These are phyloP conservation scores for Crotalaria pallida DNA, from an alignment of 306 rosid genomes.

Conservation along the genomic window DNA sequence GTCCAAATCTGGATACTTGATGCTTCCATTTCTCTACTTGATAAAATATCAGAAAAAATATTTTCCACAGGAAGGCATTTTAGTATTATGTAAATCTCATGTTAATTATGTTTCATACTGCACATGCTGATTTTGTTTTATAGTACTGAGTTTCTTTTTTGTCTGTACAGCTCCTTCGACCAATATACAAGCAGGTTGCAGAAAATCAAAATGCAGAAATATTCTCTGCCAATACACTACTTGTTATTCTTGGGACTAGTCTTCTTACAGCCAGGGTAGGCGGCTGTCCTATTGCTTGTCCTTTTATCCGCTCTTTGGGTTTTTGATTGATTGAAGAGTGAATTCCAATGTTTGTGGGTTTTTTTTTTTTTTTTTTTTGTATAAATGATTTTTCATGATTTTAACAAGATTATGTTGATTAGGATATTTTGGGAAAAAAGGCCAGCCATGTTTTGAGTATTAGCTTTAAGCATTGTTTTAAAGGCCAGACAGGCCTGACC, in stretches of 20 bases:
- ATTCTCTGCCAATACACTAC: slow-evolving; percentile 95
- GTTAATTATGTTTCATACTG: no score
- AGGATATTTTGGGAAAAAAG: background rate
- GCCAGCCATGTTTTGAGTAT: slow-evolving; percentile 10
- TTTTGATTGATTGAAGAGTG: slow-evolving; percentile 15
- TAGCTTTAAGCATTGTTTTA: background rate
- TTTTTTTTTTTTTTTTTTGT: no score
- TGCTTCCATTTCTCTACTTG: background rate
- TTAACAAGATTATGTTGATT: background rate
- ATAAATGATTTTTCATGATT: background rate
- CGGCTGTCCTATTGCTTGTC: slow-evolving; percentile 11
- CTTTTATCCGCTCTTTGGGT: slow-evolving; percentile 6
- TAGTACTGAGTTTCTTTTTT: slow-evolving; percentile 24
- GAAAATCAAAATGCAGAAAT: slow-evolving; percentile 99
- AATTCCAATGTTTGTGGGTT: background rate
- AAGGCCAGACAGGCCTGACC: background rate
- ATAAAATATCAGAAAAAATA: background rate
- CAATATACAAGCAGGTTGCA: slow-evolving; percentile 97
- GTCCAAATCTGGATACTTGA: slow-evolving; percentile 10
- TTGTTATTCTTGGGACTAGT: slow-evolving; percentile 98
- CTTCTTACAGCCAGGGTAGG: slow-evolving; percentile 96
- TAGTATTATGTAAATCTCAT: background rate
- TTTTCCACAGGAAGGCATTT: slow-evolving; percentile 15
- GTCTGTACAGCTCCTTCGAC: slow-evolving; percentile 84
- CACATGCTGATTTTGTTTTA: background rate